Base-by-base conservation (phyloP, 345 rosid genomes). In the Salix viminalis region DNA sequence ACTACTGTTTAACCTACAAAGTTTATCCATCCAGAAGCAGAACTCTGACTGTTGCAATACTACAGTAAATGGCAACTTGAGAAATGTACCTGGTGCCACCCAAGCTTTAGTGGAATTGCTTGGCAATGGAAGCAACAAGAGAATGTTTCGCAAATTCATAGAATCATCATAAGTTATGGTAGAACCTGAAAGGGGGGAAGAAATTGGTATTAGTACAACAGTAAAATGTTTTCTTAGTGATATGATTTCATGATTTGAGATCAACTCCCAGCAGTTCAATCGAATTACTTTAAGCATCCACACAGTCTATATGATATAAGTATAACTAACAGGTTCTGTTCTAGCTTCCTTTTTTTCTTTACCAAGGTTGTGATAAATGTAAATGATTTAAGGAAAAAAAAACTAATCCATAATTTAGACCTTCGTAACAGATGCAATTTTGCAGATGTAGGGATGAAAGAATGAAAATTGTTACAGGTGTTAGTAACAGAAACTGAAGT, bases 71-170 rank as follows among this genome's bases (percentile, higher is more conserved):
- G 13, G 61, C 21, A 66, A 30, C 62, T 79, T 52, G 66, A 54
- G 54, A 70, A 76, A 71, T 28, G 67, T 92, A 93, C 99, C 99
- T 76, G 97, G 94, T 21, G 96, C 87, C 77, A 65, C 54, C 97
- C 97, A 95, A 24, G 75, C 85, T 75, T 84, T 72, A 15, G 78
- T 13, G 41, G 87, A 84, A 66, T 75, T 84, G 86, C 90, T 82
- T 1, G 99, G 97, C 82, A 93, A 85, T 24, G 97, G 99, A 69
- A 93, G 97, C 69, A 93, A 90, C 97, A 97, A 95, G 14, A 93
- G 93, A 83, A 95, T 90, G 84, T 95, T 95, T 70, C 97, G 84
- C 84, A 91, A 84, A 82, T 95, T 95, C 91, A 95, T 91, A 34
- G 91, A 83, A 84, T 91, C 89, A 77, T 88, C 90, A 56, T 88